Evolutionary conservation across 23 red algal species (phyloP).

Genomic region (Gracilaria caudata): DNA sequence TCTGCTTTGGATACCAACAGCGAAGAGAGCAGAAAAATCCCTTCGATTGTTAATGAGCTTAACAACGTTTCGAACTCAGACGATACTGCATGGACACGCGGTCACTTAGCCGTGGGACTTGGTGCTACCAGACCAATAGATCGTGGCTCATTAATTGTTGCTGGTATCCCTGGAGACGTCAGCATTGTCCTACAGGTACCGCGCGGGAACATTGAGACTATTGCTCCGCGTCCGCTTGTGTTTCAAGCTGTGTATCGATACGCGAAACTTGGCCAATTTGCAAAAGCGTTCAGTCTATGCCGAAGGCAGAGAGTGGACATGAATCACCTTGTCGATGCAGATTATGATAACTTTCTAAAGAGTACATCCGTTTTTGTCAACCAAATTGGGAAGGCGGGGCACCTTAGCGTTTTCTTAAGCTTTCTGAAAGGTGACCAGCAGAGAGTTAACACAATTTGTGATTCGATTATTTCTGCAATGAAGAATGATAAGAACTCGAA

Average conservation of each 20-base stretch:
- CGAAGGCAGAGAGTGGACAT: slow-evolving; percentile 75
- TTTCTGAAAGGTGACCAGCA: slow-evolving; percentile 18
- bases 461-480: slow-evolving; percentile 47
- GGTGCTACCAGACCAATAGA: slow-evolving; percentile 75
- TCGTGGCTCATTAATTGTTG: slow-evolving; percentile 71
- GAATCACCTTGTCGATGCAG: slow-evolving; percentile 64
- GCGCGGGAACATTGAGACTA: slow-evolving; percentile 83
- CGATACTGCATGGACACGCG: neutral
- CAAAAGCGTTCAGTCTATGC: slow-evolving; percentile 62
- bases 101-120: slow-evolving; percentile 3
- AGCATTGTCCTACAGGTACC: slow-evolving; percentile 76
- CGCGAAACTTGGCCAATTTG: slow-evolving; percentile 36
- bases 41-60: slow-evolving; percentile 36
- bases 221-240: slow-evolving; percentile 65
- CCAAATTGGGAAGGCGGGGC: slow-evolving; percentile 33
- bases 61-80: neutral
- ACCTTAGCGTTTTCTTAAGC: slow-evolving; percentile 75
- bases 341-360: slow-evolving; percentile 45
- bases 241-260: slow-evolving; percentile 36
- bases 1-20: neutral
- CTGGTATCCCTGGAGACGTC: slow-evolving; percentile 30
- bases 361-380: slow-evolving; percentile 39
- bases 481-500: neutral
- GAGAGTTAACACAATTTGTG: slow-evolving; percentile 51
- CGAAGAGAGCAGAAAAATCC: slow-evolving; percentile 5